phyloP scores from a whole-genome alignment of 306 rosid genomes.

The Pyrus pyrifolia region DNA sequence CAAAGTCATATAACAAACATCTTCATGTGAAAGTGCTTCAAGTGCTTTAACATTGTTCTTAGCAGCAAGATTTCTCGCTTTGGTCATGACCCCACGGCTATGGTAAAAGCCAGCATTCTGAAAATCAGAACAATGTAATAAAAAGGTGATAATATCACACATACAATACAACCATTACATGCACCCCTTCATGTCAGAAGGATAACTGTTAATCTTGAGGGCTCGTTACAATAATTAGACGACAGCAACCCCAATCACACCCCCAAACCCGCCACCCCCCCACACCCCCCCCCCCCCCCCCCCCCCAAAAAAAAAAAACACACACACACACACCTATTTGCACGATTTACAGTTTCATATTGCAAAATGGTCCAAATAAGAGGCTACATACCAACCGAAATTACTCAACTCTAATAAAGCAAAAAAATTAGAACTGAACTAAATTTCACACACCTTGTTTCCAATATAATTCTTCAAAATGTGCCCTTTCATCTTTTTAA shows the following conservation, averaged over 20 bases:
- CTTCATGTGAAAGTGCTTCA: conserved; percentile 53
- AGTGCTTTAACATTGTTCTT: conserved; percentile 60
- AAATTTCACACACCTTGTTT: neutral
- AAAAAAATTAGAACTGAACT: neutral
- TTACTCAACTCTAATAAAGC: neutral
- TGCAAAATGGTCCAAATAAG: neutral
- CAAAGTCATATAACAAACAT: conserved; percentile 43
- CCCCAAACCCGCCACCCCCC: no score
- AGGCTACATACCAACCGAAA: neutral
- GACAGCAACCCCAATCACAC: neutral
- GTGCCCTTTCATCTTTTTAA: neutral
- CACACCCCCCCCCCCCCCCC: no score
- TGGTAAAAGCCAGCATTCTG: conserved; percentile 71
- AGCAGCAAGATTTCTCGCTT: conserved; percentile 70
- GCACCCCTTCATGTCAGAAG: neutral
- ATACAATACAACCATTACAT: neutral
- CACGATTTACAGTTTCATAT: no score
- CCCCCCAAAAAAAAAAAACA: no score
- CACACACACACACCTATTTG: no score
- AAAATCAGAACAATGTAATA: conserved; percentile 11
- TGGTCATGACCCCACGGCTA: conserved; percentile 56
- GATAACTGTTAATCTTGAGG: neutral
- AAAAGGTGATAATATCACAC: neutral
- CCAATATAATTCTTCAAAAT: neutral
- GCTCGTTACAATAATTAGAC: neutral